These are phyloP conservation scores for Aspergillus glaucus DNA, from an alignment of 2,329 filamentous ascomycete species.

Conservation along the genomic window DNA sequence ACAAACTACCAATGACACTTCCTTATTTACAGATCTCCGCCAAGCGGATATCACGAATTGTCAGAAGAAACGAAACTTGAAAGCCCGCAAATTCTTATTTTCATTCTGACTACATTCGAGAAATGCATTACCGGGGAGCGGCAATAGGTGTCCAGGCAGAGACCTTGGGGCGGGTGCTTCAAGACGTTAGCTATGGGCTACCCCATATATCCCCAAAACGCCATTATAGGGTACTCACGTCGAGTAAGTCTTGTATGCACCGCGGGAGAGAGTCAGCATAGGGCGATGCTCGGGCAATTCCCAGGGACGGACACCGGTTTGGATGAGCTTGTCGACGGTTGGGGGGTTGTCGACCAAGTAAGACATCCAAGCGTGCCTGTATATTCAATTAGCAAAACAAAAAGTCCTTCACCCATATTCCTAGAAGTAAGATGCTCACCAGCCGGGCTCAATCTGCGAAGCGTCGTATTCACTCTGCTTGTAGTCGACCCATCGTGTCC, in stretches of 20 bases:
- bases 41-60: slow-evolving; percentile 2
- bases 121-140: slow-evolving; percentile 26
- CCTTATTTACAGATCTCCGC: slow-evolving; percentile 31
- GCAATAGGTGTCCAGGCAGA: slow-evolving; percentile 31
- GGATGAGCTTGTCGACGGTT: slow-evolving; percentile 64
- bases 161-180: slow-evolving; percentile 28
- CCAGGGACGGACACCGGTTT: slow-evolving; percentile 64
- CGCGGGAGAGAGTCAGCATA: slow-evolving; percentile 68
- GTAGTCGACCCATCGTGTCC: slow-evolving; percentile 97
- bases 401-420: neutral
- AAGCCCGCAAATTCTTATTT: slow-evolving; percentile 4
- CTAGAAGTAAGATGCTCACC: slow-evolving; percentile 40
- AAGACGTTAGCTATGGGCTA: slow-evolving; percentile 4
- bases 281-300: slow-evolving; percentile 67
- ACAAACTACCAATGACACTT: slow-evolving; percentile 23
- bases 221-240: slow-evolving; percentile 60
- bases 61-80: slow-evolving; percentile 7
- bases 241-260: slow-evolving; percentile 86
- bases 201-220: too few relatives aligned
- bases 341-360: slow-evolving; percentile 88
- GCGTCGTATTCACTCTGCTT: slow-evolving; percentile 65
- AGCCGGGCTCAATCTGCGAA: slow-evolving; percentile 81
- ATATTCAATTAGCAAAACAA: slow-evolving; percentile 4
- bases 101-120: slow-evolving; percentile 4
- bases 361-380: slow-evolving; percentile 89